These are phyloP conservation scores for Coemansia sp. DNA, from an alignment of 192 early-diverging fungal species.

Conservation along the genomic window DNA sequence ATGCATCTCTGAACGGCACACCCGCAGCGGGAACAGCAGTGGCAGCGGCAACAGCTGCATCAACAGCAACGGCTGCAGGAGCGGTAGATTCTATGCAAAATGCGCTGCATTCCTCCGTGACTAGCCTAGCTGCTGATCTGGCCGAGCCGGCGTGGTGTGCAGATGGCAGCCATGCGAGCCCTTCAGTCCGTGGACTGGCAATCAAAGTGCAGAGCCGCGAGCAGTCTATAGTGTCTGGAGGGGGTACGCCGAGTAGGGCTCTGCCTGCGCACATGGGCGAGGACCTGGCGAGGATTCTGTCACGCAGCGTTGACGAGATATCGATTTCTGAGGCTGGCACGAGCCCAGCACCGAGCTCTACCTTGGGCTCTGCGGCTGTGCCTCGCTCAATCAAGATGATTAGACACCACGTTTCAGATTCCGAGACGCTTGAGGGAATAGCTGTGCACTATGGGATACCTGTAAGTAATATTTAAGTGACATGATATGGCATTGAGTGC, in stretches of 20 bases:
- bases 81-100: too few relatives aligned
- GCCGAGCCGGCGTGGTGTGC: too few relatives aligned
- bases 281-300: slow-evolving; percentile 1
- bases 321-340: slow-evolving; percentile 6
- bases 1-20: neutral
- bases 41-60: too few relatives aligned
- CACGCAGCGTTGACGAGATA: slow-evolving; percentile 3
- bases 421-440: slow-evolving; percentile 34
- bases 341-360: slow-evolving; percentile 7
- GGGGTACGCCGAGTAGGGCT: slow-evolving; percentile 1
- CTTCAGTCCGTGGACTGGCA: slow-evolving; percentile 6
- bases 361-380: neutral
- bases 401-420: slow-evolving; percentile 11
- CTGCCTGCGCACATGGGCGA: slow-evolving; percentile 9
- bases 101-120: too few relatives aligned
- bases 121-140: too few relatives aligned
- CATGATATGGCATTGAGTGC: neutral
- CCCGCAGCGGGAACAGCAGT: too few relatives aligned
- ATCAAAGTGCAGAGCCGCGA: neutral
- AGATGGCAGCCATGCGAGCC: too few relatives aligned
- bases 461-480: slow-evolving; percentile 17
- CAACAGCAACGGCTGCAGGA: too few relatives aligned
- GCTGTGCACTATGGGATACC: slow-evolving; percentile 35
- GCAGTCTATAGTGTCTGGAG: too few relatives aligned
- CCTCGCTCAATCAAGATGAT: slow-evolving; percentile 44